Evolutionary conservation across 768 basidiomycete genomes (phyloP).

Genomic region (Omphalotus guepiniiformis): DNA sequence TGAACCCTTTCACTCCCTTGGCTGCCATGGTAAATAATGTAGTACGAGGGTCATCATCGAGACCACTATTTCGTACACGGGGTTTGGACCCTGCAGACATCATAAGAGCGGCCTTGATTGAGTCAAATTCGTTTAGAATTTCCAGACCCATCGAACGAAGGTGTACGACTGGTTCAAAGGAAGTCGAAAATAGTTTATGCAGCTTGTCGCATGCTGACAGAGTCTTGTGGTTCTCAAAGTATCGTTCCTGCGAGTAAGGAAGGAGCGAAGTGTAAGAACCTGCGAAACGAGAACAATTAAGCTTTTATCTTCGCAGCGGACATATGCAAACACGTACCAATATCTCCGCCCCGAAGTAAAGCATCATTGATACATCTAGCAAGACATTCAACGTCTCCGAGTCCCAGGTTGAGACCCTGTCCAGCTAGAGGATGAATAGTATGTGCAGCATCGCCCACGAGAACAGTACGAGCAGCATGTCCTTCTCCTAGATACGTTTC

Average conservation of each 20-base stretch:
- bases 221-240: conserved; percentile 80
- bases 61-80: conserved; percentile 25
- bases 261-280: conserved; percentile 73
- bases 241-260: conserved; percentile 77
- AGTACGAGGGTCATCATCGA: conserved; percentile 4
- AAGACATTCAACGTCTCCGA: conserved; percentile 78
- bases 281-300: conserved; percentile 20
- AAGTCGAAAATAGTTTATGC: conserved; percentile 77
- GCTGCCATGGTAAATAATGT: conserved; percentile 35
- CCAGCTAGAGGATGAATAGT: conserved; percentile 94
- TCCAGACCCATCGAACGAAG: conserved; percentile 85
- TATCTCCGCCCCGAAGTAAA: conserved; percentile 65
- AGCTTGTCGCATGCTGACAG: conserved; percentile 87
- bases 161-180: conserved; percentile 73
- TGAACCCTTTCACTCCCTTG: conserved; percentile 42
- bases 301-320: not conserved
- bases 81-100: conserved; percentile 54
- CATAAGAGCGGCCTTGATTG: conserved; percentile 83
- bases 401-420: conserved; percentile 93
- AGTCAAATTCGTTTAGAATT: conserved; percentile 83
- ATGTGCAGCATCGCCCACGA: conserved; percentile 96
- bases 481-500: conserved; percentile 82
- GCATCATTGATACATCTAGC: conserved; percentile 58
- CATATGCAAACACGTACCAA: conserved; percentile 49
- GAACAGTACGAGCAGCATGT: conserved; percentile 62